Percentiles rank a stretch among this genome's conserved stretches.
phyloP scores from a whole-genome alignment of 179 eudicot genomes.

The Monotropa hypopitys region DNA sequence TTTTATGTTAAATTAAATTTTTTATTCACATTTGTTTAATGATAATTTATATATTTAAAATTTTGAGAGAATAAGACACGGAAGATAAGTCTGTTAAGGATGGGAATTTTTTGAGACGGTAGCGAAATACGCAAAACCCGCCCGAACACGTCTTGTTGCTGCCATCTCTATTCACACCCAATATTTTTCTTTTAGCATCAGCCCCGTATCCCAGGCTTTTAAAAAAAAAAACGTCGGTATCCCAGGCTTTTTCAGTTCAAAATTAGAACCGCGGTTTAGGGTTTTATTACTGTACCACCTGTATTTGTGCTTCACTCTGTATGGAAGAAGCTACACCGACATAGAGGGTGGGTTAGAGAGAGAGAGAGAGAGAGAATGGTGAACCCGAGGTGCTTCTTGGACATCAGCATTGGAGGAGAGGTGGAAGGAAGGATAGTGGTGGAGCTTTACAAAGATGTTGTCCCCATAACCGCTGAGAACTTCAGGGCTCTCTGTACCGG shows the following conservation, averaged over 20 bases:
- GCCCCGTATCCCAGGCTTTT: too few relatives aligned
- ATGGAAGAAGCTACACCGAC: background rate
- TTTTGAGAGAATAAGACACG: too few relatives aligned
- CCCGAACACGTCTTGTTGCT: too few relatives aligned
- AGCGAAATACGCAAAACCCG: too few relatives aligned
- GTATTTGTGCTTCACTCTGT: background rate
- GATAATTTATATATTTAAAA: too few relatives aligned
- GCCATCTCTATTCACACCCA: too few relatives aligned
- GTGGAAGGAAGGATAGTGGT: slow-evolving; percentile 62
- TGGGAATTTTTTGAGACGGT: too few relatives aligned
- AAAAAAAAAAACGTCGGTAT: too few relatives aligned
- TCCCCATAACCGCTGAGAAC: slow-evolving; percentile 81
- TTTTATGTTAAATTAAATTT: too few relatives aligned
- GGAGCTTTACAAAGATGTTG: slow-evolving; percentile 61
- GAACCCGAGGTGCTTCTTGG: slow-evolving; percentile 49
- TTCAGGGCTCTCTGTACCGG: slow-evolving; percentile 96
- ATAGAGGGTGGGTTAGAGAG: background rate
- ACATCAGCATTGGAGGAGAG: slow-evolving; percentile 71
- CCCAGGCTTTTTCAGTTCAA: background rate
- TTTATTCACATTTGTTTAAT: too few relatives aligned
- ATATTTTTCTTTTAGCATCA: background rate
- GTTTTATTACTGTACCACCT: background rate
- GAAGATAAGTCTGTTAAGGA: too few relatives aligned
- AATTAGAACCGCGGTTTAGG: slow-evolving; percentile 4
- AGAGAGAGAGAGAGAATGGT: slow-evolving; percentile 27